Evolutionary conservation across 345 rosid genomes (phyloP), one percentile per base, ranked within the genome.

Genomic region (Adansonia digitata): DNA sequence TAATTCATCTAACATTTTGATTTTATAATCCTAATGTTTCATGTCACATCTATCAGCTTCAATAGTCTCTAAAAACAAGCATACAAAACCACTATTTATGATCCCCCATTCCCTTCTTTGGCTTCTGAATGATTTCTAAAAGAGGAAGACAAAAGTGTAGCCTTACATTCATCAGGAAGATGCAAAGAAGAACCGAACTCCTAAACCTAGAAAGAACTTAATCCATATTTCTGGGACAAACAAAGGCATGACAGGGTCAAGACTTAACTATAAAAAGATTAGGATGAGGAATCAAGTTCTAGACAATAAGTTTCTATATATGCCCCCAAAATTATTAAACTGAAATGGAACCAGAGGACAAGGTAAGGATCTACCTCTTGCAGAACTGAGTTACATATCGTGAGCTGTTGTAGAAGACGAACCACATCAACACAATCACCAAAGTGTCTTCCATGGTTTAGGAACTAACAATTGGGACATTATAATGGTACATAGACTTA

Each of bases 381-480:
- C 78, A 86, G 69, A 92, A 81, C 31, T 84, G 92, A 2, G 88
- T 86, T 22, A 86, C 83, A 79, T 85, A 85, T 74, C 86, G 86
- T 0, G 90, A 89, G 22, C 94, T 82, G 49, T 94, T 94, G 87
- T 89, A 89, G 75, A 88, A 69, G 46, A 94, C 66, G 72, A 92
- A 94, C 94, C 97, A 94, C 90, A 94, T 81, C 88, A 94, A 79
- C 48, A 94, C 91, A 22, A 92, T 35, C 82, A 94, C 88, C 97
- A 94, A 79, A 73, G 78, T 82, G 84, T 94, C 97, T 92, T 82
- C 34, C 12, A 71, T 42, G 79, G 79, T 88, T 84, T 14, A 88
- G 90, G 94, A 86, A 69, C 49, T 52, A 69, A 46, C 76, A 64
- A 74, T 34, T 65, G 26, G 56, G 34, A 75, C 29, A 66, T 39